phyloP scores from a whole-genome alignment of 1,139 yeast species.

The Blastobotrys raffinosifermentans region DNA sequence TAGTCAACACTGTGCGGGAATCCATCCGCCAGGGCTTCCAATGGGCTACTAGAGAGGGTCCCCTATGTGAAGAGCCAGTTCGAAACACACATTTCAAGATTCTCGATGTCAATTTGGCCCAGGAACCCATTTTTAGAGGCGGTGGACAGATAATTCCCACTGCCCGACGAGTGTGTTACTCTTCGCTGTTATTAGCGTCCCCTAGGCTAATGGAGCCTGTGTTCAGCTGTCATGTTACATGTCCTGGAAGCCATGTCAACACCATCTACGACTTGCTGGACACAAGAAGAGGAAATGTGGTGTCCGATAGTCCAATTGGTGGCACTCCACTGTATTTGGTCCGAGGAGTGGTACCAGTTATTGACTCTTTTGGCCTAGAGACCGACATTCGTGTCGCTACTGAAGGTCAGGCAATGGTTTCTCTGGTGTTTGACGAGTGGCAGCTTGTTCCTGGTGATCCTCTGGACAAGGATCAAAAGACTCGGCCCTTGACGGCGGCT shows the following conservation, averaged over 20 bases:
- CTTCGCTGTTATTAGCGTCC: constrained; percentile 70
- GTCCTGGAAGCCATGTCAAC: constrained; percentile 44
- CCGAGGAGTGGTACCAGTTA: constrained; percentile 70
- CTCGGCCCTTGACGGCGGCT: constrained; percentile 74
- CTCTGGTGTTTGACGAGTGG: constrained; percentile 66
- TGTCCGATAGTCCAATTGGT: constrained; percentile 50
- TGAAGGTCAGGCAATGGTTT: constrained; percentile 72
- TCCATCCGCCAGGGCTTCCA: constrained; percentile 69
- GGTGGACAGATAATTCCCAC: constrained; percentile 80
- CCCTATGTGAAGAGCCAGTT: constrained; percentile 80
- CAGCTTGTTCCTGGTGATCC: constrained; percentile 88
- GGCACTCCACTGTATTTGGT: constrained; percentile 68
- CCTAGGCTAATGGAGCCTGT: constrained; percentile 84
- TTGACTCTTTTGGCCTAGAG: constrained; percentile 86
- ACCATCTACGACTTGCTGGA: constrained; percentile 49
- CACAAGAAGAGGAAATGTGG: constrained; percentile 63
- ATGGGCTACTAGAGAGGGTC: constrained; percentile 85
- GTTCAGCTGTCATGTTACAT: constrained; percentile 56
- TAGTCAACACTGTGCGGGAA: constrained; percentile 45
- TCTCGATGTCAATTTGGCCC: constrained; percentile 52
- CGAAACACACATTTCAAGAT: constrained; percentile 67
- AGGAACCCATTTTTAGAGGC: constrained; percentile 44
- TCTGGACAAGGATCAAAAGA: constrained; percentile 53
- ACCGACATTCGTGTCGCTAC: constrained; percentile 75
- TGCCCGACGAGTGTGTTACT: constrained; percentile 76